Percentiles rank a stretch among this genome's conserved stretches.
Evolutionary conservation across 148 eudicot genomes (phyloP).

Genomic region (Polygonum aviculare): DNA sequence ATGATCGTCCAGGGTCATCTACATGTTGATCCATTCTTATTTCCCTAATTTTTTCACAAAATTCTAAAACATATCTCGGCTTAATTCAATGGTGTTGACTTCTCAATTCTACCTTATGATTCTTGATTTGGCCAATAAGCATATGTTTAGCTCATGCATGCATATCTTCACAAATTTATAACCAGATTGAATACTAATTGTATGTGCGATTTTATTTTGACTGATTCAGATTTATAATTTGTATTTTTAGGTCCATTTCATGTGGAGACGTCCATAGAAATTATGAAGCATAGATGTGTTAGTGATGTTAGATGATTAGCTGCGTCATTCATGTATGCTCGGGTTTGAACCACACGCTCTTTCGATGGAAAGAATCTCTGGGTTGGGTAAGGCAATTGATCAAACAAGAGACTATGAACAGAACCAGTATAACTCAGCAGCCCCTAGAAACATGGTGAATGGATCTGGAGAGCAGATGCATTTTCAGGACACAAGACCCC

Average conservation of each 20-base stretch:
- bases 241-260: neutral
- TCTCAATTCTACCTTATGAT: neutral
- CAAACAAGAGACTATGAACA: constrained; percentile 10
- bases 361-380: constrained; percentile 5
- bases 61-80: neutral
- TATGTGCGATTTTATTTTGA: neutral
- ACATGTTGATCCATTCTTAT: neutral
- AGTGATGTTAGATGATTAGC: constrained; percentile 2
- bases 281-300: neutral
- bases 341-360: neutral
- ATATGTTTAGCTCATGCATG: neutral
- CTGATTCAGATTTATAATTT: neutral
- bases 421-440: neutral
- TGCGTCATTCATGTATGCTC: neutral
- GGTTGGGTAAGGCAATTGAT: neutral
- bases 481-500: neutral
- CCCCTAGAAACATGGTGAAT: constrained; percentile 1
- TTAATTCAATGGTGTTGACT: neutral
- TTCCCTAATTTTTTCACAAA: neutral
- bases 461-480: neutral
- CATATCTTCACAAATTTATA: neutral
- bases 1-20: neutral
- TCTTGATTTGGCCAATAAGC: neutral
- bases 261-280: neutral
- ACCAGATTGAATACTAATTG: neutral